Evolutionary conservation across 1,284 basidiomycete species (phyloP).

Genomic region (Ganoderma multipileum): DNA sequence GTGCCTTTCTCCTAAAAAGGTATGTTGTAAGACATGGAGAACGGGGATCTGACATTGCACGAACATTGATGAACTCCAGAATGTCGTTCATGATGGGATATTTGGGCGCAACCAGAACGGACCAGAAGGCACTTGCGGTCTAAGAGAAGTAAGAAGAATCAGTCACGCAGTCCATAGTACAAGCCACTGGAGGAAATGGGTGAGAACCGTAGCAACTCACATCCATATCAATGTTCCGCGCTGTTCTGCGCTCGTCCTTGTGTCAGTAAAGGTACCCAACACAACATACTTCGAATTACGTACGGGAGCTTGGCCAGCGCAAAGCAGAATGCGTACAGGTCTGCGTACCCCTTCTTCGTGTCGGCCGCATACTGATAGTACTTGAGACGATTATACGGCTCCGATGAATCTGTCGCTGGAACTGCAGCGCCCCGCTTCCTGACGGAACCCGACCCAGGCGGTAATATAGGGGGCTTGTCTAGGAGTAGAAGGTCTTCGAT

Average conservation of each 20-base stretch:
- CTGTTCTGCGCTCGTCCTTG: constrained; percentile 30
- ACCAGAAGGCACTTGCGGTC: constrained; percentile 78
- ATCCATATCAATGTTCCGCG: constrained; percentile 81
- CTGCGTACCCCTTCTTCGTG: constrained; percentile 58
- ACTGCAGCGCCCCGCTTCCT: constrained; percentile 44
- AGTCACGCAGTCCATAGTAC: not conserved
- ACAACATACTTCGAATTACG: constrained; percentile 10
- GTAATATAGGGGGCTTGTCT: constrained; percentile 46
- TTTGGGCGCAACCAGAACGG: constrained; percentile 66
- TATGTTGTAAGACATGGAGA: constrained; percentile 6
- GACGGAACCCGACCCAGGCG: constrained; percentile 29
- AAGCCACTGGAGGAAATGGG: not conserved
- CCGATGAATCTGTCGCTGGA: constrained; percentile 15
- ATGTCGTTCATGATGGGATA: constrained; percentile 71
- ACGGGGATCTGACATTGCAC: constrained; percentile 32
- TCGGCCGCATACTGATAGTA: constrained; percentile 60
- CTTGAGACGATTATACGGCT: constrained; percentile 60
- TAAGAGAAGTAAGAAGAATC: constrained; percentile 34
- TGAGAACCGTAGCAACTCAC: constrained; percentile 44
- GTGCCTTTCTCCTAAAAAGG: constrained; percentile 58
- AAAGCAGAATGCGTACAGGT: constrained; percentile 76
- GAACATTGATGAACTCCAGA: constrained; percentile 67
- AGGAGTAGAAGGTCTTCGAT: constrained; percentile 67
- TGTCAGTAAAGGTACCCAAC: not conserved
- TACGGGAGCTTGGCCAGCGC: constrained; percentile 70